Evolutionary conservation across 208 protist genomes (phyloP).

Genomic region (Phytomonas sp.): DNA sequence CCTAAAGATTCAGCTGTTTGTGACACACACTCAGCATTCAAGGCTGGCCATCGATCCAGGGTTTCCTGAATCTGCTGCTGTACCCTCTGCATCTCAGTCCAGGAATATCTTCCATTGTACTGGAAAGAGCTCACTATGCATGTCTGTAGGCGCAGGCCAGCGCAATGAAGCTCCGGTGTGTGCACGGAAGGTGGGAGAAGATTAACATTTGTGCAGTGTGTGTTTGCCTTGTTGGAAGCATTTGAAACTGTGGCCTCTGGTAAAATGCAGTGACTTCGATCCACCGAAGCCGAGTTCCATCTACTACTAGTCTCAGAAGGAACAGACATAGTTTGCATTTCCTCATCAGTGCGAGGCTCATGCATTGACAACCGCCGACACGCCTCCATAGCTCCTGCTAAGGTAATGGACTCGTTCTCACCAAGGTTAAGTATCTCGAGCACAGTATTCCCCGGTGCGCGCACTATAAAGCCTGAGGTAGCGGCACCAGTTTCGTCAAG

Average conservation of each 20-base stretch:
- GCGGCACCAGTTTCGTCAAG: slow-evolving; percentile 25
- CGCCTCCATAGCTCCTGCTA: slow-evolving; percentile 50
- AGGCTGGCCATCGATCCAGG: slow-evolving; percentile 13
- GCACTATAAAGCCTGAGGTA: slow-evolving; percentile 24
- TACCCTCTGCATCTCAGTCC: slow-evolving; percentile 31
- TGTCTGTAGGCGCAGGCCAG: slow-evolving; percentile 40
- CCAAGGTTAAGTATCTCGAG: slow-evolving; percentile 74
- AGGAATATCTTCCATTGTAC: slow-evolving; percentile 13
- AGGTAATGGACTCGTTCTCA: slow-evolving; percentile 56
- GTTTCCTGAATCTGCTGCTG: slow-evolving; percentile 34
- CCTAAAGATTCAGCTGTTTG: not conserved
- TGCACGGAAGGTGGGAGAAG: slow-evolving; percentile 8
- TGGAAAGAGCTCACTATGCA: slow-evolving; percentile 34
- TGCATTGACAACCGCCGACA: slow-evolving; percentile 51
- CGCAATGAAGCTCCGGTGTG: slow-evolving; percentile 68
- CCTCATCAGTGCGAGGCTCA: slow-evolving; percentile 44
- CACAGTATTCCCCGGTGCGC: slow-evolving; percentile 79
- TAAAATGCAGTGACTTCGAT: not conserved
- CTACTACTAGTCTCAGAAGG: not conserved
- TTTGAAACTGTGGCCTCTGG: not conserved
- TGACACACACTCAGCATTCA: not conserved
- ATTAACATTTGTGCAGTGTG: not conserved
- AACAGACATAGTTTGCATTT: slow-evolving; percentile 37
- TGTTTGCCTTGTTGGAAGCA: not conserved
- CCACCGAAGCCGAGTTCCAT: not conserved